phyloP scores from a whole-genome alignment of 2,329 filamentous ascomycete genomes.

The Albophoma yamanashiensis region DNA sequence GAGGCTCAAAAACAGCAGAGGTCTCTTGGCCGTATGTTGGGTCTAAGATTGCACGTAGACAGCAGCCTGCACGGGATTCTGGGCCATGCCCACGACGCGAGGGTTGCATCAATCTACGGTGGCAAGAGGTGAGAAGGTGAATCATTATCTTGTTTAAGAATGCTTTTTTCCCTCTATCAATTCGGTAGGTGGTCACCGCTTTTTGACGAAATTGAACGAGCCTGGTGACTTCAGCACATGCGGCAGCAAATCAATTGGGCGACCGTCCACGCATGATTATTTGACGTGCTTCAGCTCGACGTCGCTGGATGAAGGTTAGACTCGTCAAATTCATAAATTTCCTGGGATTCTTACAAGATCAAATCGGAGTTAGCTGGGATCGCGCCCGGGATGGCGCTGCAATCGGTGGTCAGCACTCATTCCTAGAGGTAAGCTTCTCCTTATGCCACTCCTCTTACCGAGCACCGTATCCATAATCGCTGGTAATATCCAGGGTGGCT shows the following conservation, averaged over 20 bases:
- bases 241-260: background rate
- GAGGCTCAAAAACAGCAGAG: too few species aligned
- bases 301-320: background rate
- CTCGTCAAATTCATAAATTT: too few species aligned
- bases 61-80: too few species aligned
- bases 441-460: slow-evolving; percentile 1
- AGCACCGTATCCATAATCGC: slow-evolving; percentile 8
- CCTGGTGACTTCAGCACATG: background rate
- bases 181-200: background rate
- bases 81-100: too few species aligned
- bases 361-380: slow-evolving; percentile 68
- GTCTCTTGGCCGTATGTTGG: too few species aligned
- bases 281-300: slow-evolving; percentile 1
- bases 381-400: slow-evolving; percentile 65
- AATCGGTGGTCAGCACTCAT: slow-evolving; percentile 1
- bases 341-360: slow-evolving; percentile 59
- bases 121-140: background rate
- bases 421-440: slow-evolving; percentile 36
- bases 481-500: slow-evolving; percentile 70
- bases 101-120: background rate
- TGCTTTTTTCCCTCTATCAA: background rate
- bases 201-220: background rate
- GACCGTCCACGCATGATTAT: background rate
- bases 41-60: too few species aligned
- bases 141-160: background rate